These are phyloP conservation scores for Wickerhamomyces bovis DNA, from an alignment of 805 yeast species.

Conservation along the genomic window DNA sequence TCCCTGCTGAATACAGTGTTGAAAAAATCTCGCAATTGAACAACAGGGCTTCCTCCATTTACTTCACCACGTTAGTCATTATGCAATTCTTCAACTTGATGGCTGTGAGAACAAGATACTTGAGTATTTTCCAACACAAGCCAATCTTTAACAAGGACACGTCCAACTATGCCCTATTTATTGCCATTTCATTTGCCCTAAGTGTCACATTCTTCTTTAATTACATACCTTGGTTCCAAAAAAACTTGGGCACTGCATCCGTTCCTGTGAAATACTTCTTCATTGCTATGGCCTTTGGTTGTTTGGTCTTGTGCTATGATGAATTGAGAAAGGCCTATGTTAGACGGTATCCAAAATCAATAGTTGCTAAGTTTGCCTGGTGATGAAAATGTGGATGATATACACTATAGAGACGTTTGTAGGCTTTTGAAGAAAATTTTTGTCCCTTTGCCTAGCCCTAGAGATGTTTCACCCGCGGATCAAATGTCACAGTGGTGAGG, in stretches of 20 bases:
- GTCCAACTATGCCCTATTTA: conserved; percentile 23
- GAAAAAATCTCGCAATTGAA: conserved; percentile 21
- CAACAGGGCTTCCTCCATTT: conserved; percentile 36
- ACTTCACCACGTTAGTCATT: conserved; percentile 41
- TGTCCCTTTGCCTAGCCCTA: no score
- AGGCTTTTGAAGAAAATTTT: no score
- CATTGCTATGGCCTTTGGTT: conserved; percentile 40
- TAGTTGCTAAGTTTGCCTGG: conserved; percentile 39
- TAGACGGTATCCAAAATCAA: conserved; percentile 33
- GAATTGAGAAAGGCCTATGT: conserved; percentile 34
- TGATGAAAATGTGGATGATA: no score
- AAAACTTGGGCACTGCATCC: conserved; percentile 28
- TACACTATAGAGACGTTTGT: no score
- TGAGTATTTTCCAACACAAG: conserved; percentile 36
- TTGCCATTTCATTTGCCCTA: conserved; percentile 31
- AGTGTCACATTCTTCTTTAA: conserved; percentile 36
- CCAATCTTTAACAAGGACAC: conserved; percentile 29
- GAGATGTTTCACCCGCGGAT: no score
- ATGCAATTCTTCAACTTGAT: conserved; percentile 42
- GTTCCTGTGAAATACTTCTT: conserved; percentile 43
- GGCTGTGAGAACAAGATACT: conserved; percentile 36
- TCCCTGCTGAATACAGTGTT: conserved; percentile 18
- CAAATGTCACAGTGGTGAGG: no score
- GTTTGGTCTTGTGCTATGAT: conserved; percentile 33
- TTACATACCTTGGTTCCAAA: conserved; percentile 35